Base-by-base conservation (phyloP, 768 basidiomycete genomes). In the Rhizopogon vesiculosus region DNA sequence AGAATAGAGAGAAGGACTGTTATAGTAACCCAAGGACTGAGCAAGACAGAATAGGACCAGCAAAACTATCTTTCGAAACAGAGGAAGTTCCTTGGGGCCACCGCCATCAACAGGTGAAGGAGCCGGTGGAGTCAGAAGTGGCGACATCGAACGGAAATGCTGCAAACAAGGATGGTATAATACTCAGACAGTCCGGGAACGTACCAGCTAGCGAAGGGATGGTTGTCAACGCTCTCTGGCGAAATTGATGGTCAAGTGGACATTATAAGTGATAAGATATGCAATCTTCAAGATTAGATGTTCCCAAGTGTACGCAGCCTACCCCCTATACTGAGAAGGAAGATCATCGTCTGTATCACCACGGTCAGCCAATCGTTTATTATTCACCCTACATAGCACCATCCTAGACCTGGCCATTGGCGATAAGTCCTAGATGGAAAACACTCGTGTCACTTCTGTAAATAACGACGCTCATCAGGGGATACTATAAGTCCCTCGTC, bases 1-100 rank as follows among this genome's bases (percentile, higher is more conserved):
- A 6, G 74, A 64, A 45, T 74, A 71, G 18, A 76, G 65, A 28
- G 74, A 66, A 15, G 73, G 69, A 55, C 73, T 74, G 58, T 72
- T 75, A 64, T 79, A 74, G 13, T 72, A 61, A 39, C 79, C 79
- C 52, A 78, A 61, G 58, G 75, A 78, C 48, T 75, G 69, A 15
- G 77, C 71, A 18, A 71, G 64, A 57, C 75, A 78, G 39, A 78
- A 71, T 9, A 76, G 55, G 9, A 59, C 28, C 2, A 80, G 64
- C 13, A 79, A 55, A 22, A 66, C 18, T 1, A 48, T 52, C 62
- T 67, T 75, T 54, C 62, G 66, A 38, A 54, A 46, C 45, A 50
- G 54, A 39, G 66, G 70, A 54, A 69, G 57, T 19, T 3, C 46
- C 22, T 51, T 56, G 28, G 56, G 44, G 1, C 18, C 39, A 1